These are phyloP conservation scores for Trichoderma sp. DNA, from an alignment of 2,329 filamentous ascomycete species.

Conservation along the genomic window DNA sequence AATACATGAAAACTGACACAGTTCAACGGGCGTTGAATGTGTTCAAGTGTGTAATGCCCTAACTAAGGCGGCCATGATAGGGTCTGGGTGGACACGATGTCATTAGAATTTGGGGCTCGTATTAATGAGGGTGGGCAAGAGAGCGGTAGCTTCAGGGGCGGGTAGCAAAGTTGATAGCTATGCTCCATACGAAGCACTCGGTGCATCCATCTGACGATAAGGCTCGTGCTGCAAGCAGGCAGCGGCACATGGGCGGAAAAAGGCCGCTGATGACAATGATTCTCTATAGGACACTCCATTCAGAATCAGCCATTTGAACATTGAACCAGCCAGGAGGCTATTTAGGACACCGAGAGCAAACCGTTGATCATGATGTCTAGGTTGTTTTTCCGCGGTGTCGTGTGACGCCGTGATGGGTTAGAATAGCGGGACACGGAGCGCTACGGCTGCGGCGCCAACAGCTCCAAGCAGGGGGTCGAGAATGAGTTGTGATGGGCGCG, in stretches of 20 bases:
- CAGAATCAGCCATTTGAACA: conserved; percentile 1
- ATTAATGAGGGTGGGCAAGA: conserved; percentile 24
- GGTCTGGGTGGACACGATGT: conserved; percentile 13
- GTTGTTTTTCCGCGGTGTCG: conserved; percentile 20
- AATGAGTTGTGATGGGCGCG: conserved; percentile 25
- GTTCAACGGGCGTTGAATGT: neutral
- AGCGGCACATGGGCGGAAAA: neutral
- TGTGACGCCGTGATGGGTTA: conserved; percentile 29
- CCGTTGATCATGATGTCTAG: conserved; percentile 21
- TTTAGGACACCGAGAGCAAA: neutral
- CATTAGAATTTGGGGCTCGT: conserved; percentile 21
- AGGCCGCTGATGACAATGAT: neutral
- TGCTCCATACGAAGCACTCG: neutral
- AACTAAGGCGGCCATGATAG: neutral
- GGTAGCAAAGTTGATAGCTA: conserved; percentile 14
- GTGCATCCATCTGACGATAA: neutral
- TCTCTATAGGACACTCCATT: conserved; percentile 4
- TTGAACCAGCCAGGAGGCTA: neutral
- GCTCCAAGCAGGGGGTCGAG: conserved; percentile 23
- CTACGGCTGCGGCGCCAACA: conserved; percentile 27
- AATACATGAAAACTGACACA: neutral
- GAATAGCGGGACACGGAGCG: conserved; percentile 28
- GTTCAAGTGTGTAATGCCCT: neutral
- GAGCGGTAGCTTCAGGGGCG: conserved; percentile 20
- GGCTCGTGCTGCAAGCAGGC: neutral